Base-by-base conservation (phyloP, 176 grass and related monocot genomes). In the Musa schizocarpa region DNA sequence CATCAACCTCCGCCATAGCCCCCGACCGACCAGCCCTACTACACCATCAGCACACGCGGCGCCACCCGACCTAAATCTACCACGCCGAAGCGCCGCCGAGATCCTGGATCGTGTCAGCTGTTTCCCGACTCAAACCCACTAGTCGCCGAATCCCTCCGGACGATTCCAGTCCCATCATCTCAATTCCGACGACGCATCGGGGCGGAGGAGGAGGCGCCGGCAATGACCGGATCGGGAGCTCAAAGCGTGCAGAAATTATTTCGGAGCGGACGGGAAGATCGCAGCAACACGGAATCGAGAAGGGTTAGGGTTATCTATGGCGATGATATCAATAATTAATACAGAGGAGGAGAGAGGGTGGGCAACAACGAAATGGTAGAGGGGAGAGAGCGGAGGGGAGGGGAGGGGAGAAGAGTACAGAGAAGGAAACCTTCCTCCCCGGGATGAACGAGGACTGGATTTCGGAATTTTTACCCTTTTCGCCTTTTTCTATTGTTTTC, bases 1-100 rank as follows among this genome's bases (percentile, higher is more conserved):
- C 53, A 11, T 54, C 77, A 80, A 68, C 58, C 80, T 67, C 53
- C 68, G 61, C 73, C 11, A 75, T 75, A 10, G 54, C 53, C 34
- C 34, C 73, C 25, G 12, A 29, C 54, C 54, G 25, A 75, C 59
- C 73, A 75, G 54, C 54, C 54, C 25, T 54, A 50, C 68, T 48
- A 17, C 9, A 20, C 25, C 54, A 75, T 54, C 73, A 55, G 17
- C 73, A 59, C 48, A 53, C 25, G 26, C 68, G 14, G 22, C 43
- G 43, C 68, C 68, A 50, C 34, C 16, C 68, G 29, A 70, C 48
- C 16, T 20, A 50, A 51, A 17, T 17, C 68, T 70, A 70, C 49
- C 16, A 70, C 11, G 11, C 48, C 16, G 34, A 48, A 20, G 43
- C 34, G 48, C 43, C 68, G 43, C 68, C 48, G 17, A 70, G 68